These are phyloP conservation scores for Aspergillus felis DNA, from an alignment of 2,329 filamentous ascomycete species.

Conservation along the genomic window DNA sequence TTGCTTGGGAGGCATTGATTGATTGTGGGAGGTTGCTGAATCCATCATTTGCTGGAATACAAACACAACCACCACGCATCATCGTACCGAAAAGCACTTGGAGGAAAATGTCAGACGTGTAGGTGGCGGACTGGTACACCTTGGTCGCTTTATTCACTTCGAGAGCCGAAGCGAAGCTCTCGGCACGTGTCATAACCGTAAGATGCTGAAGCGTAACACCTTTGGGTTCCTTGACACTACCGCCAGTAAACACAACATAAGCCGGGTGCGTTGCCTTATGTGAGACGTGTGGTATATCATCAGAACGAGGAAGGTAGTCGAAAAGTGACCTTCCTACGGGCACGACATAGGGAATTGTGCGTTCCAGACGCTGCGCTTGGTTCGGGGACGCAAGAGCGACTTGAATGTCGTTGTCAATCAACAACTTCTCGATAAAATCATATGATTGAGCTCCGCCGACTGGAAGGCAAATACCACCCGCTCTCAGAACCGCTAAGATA, in stretches of 20 bases:
- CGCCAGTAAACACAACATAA: conserved; percentile 35
- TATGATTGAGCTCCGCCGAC: conserved; percentile 33
- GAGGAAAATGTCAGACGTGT: conserved; percentile 46
- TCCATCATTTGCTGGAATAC: conserved; percentile 44
- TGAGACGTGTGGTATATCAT: conserved; percentile 4
- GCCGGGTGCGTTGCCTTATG: conserved; percentile 17
- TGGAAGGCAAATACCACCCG: conserved; percentile 30
- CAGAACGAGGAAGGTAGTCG: conserved; percentile 25
- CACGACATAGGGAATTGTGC: conserved; percentile 39
- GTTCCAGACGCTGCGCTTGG: conserved; percentile 38
- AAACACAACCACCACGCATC: conserved; percentile 44
- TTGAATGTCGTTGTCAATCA: conserved; percentile 37
- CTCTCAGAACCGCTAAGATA: conserved; percentile 27
- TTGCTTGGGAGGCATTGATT: conserved; percentile 38
- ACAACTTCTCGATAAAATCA: conserved; percentile 33
- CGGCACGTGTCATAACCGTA: conserved; percentile 27
- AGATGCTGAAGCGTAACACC: conserved; percentile 37
- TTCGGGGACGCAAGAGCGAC: conserved; percentile 38
- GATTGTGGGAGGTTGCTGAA: conserved; percentile 53
- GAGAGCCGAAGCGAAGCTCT: conserved; percentile 23
- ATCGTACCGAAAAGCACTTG: conserved; percentile 37
- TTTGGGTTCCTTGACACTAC: conserved; percentile 29
- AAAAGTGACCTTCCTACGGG: conserved; percentile 32
- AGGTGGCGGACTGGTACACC: conserved; percentile 41
- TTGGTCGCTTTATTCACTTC: conserved; percentile 19